These are phyloP conservation scores for Pseudocercospora musae DNA, from an alignment of 2,329 filamentous ascomycete species.

Conservation along the genomic window DNA sequence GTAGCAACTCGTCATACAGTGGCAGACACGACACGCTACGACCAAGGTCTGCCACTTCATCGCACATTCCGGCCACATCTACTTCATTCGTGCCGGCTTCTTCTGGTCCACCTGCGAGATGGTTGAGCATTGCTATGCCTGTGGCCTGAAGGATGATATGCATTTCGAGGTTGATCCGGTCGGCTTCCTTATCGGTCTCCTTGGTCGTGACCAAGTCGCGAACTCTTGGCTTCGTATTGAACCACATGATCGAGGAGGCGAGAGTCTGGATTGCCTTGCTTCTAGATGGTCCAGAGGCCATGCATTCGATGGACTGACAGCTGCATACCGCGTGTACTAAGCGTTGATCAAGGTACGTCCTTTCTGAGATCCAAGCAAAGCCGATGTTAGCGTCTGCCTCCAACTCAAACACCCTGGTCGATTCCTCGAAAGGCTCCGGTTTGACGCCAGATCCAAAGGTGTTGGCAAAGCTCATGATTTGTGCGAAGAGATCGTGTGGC, in stretches of 20 bases:
- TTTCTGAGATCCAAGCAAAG: slow-evolving; percentile 7
- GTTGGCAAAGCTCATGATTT: slow-evolving; percentile 15
- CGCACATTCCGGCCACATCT: slow-evolving; percentile 15
- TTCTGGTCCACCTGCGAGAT: slow-evolving; percentile 4
- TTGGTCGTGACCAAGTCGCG: neutral
- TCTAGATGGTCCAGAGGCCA: neutral
- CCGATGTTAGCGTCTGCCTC: slow-evolving; percentile 5
- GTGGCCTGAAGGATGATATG: slow-evolving; percentile 18
- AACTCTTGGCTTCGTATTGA: slow-evolving; percentile 9
- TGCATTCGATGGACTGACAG: slow-evolving; percentile 6
- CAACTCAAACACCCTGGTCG: slow-evolving; percentile 9
- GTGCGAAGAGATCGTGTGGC: slow-evolving; percentile 11
- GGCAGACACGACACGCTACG: slow-evolving; percentile 11
- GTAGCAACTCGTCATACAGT: slow-evolving; percentile 12
- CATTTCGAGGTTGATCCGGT: slow-evolving; percentile 15
- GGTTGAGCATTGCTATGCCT: slow-evolving; percentile 14
- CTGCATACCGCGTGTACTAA: slow-evolving; percentile 10
- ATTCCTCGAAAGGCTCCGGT: slow-evolving; percentile 1
- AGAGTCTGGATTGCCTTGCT: slow-evolving; percentile 4
- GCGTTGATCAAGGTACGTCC: slow-evolving; percentile 8
- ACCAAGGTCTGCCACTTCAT: slow-evolving; percentile 10
- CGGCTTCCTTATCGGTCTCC: slow-evolving; percentile 12
- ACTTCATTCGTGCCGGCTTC: slow-evolving; percentile 9
- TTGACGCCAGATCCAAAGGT: slow-evolving; percentile 7
- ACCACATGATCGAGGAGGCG: slow-evolving; percentile 6